Evolutionary conservation across 2,329 filamentous ascomycete species (phyloP), one percentile per base, ranked within the genome.

Genomic region (Diaporthe helianthi): DNA sequence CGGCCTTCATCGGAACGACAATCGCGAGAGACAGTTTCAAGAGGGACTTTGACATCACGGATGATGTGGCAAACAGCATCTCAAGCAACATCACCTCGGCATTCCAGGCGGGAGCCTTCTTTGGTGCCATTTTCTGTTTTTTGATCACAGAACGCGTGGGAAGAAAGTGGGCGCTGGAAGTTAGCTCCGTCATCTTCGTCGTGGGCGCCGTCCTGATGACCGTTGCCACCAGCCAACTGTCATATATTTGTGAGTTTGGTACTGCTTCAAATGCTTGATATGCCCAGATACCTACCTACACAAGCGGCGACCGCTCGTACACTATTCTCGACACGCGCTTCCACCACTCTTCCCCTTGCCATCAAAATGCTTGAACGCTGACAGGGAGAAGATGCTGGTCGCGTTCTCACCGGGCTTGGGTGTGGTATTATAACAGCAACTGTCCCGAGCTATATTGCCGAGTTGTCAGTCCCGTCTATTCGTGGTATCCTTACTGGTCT

Each of bases 401-500:
- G 89, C 13, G 85, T 86, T 71, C 79, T 89, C 41, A 87, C 85
- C 1, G 87, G 87, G 1, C 83, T 86, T 75, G 87, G 85, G 24
- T 83, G 87, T 54, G 87, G 86, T n/a, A 76, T 86, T 49, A 82
- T 88, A 74, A 85, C 83, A 10, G 87, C 86, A 74, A 86, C 85
- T 7, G 86, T 90, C 3, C 89, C 88, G 3, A 84, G 88, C 41
- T 91, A 91, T 75, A 88, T 90, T 69, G 86, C 88, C 12, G 89
- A 91, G 75, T 84, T 87, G 66, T 87, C 88, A 0, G 83, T 87
- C 73, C 83, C 87, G 0, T 84, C 84, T 2, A 87, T 85, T 65
- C 83, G 89, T 73, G 88, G 88, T 73, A 80, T 87, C 31, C 83
- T 88, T 3, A 86, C 86, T 8, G 86, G 86, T 17, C 76, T 87